phyloP scores from a whole-genome alignment of 2,329 filamentous ascomycete species.

The Penicillium paneum region DNA sequence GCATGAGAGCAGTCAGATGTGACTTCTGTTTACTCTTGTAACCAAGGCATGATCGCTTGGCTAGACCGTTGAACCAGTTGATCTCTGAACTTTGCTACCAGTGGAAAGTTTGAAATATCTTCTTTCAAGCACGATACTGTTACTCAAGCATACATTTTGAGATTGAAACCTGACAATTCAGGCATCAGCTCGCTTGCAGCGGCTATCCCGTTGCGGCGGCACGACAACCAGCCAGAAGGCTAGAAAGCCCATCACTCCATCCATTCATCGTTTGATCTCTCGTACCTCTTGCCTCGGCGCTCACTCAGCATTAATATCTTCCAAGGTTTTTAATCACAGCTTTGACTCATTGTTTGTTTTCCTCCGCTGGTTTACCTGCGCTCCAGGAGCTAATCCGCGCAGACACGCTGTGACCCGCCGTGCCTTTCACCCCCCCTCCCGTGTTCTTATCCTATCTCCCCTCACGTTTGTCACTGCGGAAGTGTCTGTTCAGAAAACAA shows the following conservation, averaged over 20 bases:
- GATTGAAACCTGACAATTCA: slow-evolving; percentile 15
- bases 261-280: slow-evolving; percentile 25
- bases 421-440: slow-evolving; percentile 23
- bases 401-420: slow-evolving; percentile 23
- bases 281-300: slow-evolving; percentile 11
- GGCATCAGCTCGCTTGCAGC: slow-evolving; percentile 37
- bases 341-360: slow-evolving; percentile 5
- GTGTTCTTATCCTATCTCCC: slow-evolving; percentile 17
- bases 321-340: slow-evolving; percentile 6
- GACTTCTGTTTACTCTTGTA: neutral
- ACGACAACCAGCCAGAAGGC: slow-evolving; percentile 39
- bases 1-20: neutral
- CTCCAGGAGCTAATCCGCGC: slow-evolving; percentile 12
- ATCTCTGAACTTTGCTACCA: neutral
- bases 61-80: neutral
- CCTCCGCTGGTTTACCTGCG: slow-evolving; percentile 9
- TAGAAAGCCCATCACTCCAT: slow-evolving; percentile 34
- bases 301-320: slow-evolving; percentile 12
- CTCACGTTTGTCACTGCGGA: slow-evolving; percentile 12
- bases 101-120: neutral
- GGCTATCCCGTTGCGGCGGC: slow-evolving; percentile 41
- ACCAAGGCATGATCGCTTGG: neutral
- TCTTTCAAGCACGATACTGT: neutral
- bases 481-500: slow-evolving; percentile 3
- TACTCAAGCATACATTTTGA: neutral